phyloP scores from a whole-genome alignment of 2,329 filamentous ascomycete species.

The Aplosporella prunicola region DNA sequence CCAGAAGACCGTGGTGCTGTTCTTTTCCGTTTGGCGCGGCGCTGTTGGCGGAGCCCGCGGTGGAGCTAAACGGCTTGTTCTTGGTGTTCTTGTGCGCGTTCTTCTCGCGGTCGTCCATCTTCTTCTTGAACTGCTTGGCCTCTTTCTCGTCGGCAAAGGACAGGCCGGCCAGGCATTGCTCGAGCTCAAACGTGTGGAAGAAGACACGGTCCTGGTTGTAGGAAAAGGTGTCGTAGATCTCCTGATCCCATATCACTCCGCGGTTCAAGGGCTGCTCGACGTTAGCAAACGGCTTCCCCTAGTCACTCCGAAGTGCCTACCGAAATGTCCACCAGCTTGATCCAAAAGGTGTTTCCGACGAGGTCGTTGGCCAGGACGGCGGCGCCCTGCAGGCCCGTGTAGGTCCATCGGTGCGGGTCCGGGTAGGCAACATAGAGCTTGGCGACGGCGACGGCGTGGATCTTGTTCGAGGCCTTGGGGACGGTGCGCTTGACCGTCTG shows the following conservation, averaged over 20 bases:
- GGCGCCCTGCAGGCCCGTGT: constrained; percentile 87
- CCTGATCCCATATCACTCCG: constrained; percentile 93
- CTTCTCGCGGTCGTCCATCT: constrained; percentile 93
- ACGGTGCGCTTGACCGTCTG: constrained; percentile 91
- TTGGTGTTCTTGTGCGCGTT: constrained; percentile 83
- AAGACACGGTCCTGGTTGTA: constrained; percentile 98
- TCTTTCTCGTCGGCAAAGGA: constrained; percentile 97
- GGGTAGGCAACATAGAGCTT: constrained; percentile 90
- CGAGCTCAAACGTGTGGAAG: constrained; percentile 94
- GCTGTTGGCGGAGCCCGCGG: constrained; percentile 26
- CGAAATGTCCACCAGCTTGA: constrained; percentile 95
- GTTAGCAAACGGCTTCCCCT: constrained; percentile 14
- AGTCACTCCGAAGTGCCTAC: constrained; percentile 44
- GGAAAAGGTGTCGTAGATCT: constrained; percentile 87
- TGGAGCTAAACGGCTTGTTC: constrained; percentile 59
- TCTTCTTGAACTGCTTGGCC: constrained; percentile 93
- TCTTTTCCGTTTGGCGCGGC: constrained; percentile 13
- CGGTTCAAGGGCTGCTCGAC: constrained; percentile 56
- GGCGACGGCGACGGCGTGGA: constrained; percentile 88
- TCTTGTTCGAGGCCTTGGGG: constrained; percentile 92
- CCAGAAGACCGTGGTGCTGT: constrained; percentile 39
- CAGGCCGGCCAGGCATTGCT: constrained; percentile 80
- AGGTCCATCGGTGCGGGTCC: constrained; percentile 77
- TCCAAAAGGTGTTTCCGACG: constrained; percentile 91
- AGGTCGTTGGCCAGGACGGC: constrained; percentile 86